Evolutionary conservation across 2,329 filamentous ascomycete species (phyloP).

Genomic region (Fusarium sp.): DNA sequence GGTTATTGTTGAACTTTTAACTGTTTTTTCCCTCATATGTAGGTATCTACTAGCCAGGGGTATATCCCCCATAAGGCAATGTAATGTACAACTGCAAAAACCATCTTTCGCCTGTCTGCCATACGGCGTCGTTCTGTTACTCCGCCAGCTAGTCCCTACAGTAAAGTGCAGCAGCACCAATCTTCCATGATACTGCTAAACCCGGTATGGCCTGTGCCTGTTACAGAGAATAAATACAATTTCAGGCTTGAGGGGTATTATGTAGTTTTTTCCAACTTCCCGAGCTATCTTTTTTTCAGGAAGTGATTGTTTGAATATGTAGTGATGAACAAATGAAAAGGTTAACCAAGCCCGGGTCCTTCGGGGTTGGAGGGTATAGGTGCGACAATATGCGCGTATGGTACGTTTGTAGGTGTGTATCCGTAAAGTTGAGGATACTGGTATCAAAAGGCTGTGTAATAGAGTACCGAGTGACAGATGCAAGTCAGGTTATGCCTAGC

Average conservation of each 20-base stretch:
- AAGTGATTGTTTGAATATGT: slow-evolving; percentile 42
- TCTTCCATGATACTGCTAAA: slow-evolving; percentile 43
- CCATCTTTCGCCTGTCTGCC: slow-evolving; percentile 35
- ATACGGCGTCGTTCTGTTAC: slow-evolving; percentile 26
- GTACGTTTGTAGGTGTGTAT: slow-evolving; percentile 38
- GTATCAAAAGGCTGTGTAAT: slow-evolving; percentile 45
- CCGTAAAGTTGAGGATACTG: slow-evolving; percentile 40
- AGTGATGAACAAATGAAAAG: slow-evolving; percentile 43
- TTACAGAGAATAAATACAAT: slow-evolving; percentile 31
- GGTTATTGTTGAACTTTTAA: slow-evolving; percentile 45
- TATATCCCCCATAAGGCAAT: slow-evolving; percentile 18
- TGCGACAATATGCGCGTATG: slow-evolving; percentile 45
- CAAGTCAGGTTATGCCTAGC: slow-evolving; percentile 20
- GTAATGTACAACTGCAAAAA: slow-evolving; percentile 46
- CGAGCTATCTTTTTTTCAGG: slow-evolving; percentile 14
- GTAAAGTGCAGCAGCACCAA: slow-evolving; percentile 44
- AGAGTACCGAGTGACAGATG: slow-evolving; percentile 37
- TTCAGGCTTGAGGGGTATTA: slow-evolving; percentile 41
- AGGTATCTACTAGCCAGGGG: slow-evolving; percentile 45
- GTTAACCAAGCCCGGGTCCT: slow-evolving; percentile 30
- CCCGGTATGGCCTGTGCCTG: slow-evolving; percentile 36
- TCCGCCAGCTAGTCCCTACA: slow-evolving; percentile 47
- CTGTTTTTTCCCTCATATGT: slow-evolving; percentile 48
- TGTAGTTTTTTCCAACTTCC: slow-evolving; percentile 42
- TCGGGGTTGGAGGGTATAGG: slow-evolving; percentile 44